Evolutionary conservation across 2,329 filamentous ascomycete genomes (phyloP), one percentile per base, ranked within the genome.

Genomic region (Piedraia hortae): DNA sequence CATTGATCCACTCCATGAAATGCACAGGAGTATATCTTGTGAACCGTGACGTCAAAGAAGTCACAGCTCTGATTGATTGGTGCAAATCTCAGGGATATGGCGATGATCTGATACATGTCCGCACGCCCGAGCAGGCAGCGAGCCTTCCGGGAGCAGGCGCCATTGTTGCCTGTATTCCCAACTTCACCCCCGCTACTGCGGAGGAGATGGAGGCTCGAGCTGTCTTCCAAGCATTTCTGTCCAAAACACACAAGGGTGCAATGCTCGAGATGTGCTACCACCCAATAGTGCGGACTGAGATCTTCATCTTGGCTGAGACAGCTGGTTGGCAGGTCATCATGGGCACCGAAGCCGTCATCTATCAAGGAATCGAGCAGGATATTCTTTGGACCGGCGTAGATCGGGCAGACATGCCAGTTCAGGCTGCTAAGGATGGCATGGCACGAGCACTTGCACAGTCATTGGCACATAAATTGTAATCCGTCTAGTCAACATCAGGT

Each of bases 221-320:
- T 1, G 53, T 74, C 1, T 42, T 56, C 0, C 52, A 62, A 34
- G 41, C 48, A 3, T 56, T 59, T 22, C 27, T 59, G 15, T 31
- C 31, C 12, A 53, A 51, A 24, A 37, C 50, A 14, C 45, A 56
- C 28, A 68, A 69, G 43, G 71, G 69, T 4, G 62, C 62, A 4
- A 59, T 80, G 25, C 42, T 80, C 27, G 72, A 80, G 43, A 80
- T 82, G 72, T 78, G 71, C 50, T 80, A 80, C 41, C 73, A 78
- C 39, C 73, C 73, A 0, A 43, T 54, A 3, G 66, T 69, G 0
- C 66, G 59, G 41, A 80, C 73, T 0, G 53, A 58, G 31, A 58
- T 77, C 21, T 62, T 60, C 1, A 55, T 53, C 19, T 34, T 77
- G 18, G 61, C 66, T 0, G 53, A 61, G 34, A 43, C 47, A 3